Percentiles rank a stretch among this genome's conserved stretches.
phyloP scores from a whole-genome alignment of 2,329 filamentous ascomycete genomes.

The Tolypocladium nubicola region DNA sequence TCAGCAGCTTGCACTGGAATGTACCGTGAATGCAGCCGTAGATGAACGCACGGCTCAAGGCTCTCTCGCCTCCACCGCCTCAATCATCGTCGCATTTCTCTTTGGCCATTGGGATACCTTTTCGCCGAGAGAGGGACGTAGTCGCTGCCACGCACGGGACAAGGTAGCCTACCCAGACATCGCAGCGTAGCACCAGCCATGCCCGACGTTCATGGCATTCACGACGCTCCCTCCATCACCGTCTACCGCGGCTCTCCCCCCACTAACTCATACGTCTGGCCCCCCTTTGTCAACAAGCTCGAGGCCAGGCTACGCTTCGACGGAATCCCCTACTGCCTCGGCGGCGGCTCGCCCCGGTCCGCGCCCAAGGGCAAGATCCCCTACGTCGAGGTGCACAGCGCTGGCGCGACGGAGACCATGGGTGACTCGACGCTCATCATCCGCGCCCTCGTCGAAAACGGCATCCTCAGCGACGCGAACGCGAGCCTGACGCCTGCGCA shows the following conservation, averaged over 20 bases:
- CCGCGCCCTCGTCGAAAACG: slow-evolving; percentile 26
- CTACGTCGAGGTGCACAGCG: slow-evolving; percentile 32
- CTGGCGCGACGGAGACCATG: slow-evolving; percentile 15
- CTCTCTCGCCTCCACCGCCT: neutral
- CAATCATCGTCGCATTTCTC: neutral
- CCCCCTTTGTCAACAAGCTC: slow-evolving; percentile 52
- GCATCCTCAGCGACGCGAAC: slow-evolving; percentile 38
- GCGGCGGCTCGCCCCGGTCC: slow-evolving; percentile 29
- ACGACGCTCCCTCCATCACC: slow-evolving; percentile 5
- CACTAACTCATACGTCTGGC: slow-evolving; percentile 37
- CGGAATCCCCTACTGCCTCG: slow-evolving; percentile 32
- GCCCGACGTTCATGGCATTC: neutral
- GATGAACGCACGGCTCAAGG: neutral
- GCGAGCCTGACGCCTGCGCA: slow-evolving; percentile 22
- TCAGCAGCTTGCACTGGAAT: neutral
- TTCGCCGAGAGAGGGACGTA: neutral
- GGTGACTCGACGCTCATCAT: slow-evolving; percentile 47
- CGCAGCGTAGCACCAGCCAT: neutral
- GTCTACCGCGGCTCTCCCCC: slow-evolving; percentile 40
- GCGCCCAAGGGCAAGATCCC: slow-evolving; percentile 51
- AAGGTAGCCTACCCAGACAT: neutral
- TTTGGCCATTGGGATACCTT: neutral
- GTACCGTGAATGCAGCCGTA: neutral
- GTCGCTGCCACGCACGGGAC: neutral
- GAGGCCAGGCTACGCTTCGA: slow-evolving; percentile 50